These are phyloP conservation scores for Selaginella moellendorffii DNA, from an alignment of 75 land plant species.

Conservation along the genomic window DNA sequence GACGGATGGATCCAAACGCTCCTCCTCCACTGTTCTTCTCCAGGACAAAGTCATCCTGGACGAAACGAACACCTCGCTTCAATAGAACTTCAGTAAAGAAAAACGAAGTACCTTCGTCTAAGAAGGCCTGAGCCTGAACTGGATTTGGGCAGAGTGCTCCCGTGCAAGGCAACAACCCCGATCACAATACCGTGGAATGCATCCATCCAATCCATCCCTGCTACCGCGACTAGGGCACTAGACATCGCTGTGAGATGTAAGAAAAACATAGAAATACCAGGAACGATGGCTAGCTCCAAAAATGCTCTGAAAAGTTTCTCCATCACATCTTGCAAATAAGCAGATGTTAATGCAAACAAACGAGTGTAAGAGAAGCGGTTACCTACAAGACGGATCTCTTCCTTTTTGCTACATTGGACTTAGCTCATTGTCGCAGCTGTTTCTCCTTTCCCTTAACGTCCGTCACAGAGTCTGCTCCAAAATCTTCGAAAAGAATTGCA, in stretches of 20 bases:
- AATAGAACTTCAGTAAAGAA: not conserved
- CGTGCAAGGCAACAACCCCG: constrained; percentile 80
- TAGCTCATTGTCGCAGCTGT: too few relatives aligned
- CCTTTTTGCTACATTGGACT: too few relatives aligned
- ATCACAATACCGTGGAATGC: constrained; percentile 39
- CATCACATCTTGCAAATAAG: too few relatives aligned
- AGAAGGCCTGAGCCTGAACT: constrained; percentile 53
- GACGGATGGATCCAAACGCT: constrained; percentile 90
- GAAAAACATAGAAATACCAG: too few relatives aligned
- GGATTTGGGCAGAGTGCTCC: constrained; percentile 75
- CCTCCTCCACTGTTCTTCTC: constrained; percentile 96
- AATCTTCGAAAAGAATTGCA: too few relatives aligned
- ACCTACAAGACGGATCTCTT: too few relatives aligned
- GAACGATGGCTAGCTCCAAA: not conserved
- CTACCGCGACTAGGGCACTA: constrained; percentile 9
- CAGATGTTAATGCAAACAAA: too few relatives aligned
- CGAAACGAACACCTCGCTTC: not conserved
- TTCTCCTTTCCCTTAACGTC: too few relatives aligned
- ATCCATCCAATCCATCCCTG: constrained; percentile 15
- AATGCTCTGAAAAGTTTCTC: too few relatives aligned
- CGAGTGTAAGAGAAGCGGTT: too few relatives aligned
- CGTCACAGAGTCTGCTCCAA: too few relatives aligned
- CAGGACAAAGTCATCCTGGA: constrained; percentile 73
- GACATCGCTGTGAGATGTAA: too few relatives aligned
- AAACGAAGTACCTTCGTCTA: constrained; percentile 43